A percentile compares a stretch with the other conserved stretches of the same genome.
Conservation (phyloP, 192 early-diverging fungal species). For the Rhizophlyctis rosea region DNA sequence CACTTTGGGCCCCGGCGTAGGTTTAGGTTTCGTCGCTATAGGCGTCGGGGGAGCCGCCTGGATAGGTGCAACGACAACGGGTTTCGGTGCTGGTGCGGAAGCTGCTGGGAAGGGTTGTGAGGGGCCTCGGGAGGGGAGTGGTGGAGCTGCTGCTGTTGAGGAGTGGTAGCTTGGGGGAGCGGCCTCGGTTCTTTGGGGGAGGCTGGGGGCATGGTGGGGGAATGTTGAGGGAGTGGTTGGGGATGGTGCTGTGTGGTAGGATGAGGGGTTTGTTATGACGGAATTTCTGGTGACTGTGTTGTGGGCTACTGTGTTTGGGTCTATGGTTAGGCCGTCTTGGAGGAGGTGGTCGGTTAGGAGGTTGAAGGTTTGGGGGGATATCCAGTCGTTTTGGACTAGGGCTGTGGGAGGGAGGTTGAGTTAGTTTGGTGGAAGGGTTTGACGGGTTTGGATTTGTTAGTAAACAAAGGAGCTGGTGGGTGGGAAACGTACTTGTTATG, state of each 20-base stretch:
- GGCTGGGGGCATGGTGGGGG: background rate
- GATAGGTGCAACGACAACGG: too few species aligned
- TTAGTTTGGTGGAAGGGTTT: too few species aligned
- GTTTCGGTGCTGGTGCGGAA: background rate
- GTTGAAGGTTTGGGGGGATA: conserved; percentile 9
- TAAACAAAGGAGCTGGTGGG: background rate
- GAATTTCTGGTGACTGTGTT: conserved; percentile 3
- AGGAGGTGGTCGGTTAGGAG: background rate
- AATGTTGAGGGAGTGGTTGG: background rate
- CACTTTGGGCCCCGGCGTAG: too few species aligned
- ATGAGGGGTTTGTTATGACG: background rate
- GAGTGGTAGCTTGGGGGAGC: background rate
- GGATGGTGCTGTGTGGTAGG: background rate
- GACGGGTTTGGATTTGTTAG: too few species aligned
- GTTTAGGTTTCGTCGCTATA: background rate
- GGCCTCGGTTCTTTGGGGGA: too few species aligned
- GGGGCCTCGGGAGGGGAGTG: background rate
- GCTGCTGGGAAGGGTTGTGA: conserved; percentile 1
- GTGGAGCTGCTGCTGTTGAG: background rate
- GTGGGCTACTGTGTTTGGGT: background rate
- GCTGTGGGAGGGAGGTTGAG: background rate
- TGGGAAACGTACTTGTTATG: background rate
- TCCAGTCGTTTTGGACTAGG: background rate
- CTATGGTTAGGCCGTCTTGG: background rate
- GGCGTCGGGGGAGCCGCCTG: background rate